Base-by-base conservation (phyloP, 2,329 filamentous ascomycete genomes). In the Sporothrix sp. region DNA sequence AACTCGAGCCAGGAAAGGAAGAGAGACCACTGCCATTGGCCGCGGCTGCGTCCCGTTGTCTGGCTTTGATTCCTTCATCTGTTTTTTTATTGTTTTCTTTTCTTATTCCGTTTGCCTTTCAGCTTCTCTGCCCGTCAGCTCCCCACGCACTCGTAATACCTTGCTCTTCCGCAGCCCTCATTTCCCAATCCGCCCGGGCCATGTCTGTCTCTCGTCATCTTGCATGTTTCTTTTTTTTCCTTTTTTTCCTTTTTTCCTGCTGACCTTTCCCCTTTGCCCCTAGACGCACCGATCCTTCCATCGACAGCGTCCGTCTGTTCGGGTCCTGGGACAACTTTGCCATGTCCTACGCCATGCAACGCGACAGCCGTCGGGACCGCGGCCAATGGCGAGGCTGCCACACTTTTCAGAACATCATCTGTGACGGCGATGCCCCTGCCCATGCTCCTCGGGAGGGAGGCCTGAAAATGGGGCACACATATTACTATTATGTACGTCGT, bases 291-390 rank as follows among this genome's bases (percentile, higher is more conserved):
- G 65, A 75, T 58, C 74, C 76, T 56, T 74, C 77, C 47, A 75
- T 81, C 56, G 74, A 75, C 56, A 84, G 83, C 39, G 86, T 96
- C 58, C 81, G 86, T 62, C 76, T 96, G 40, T 75, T 93, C 59
- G 91, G 91, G 56, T 95, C 89, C 56, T 97, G 91, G 91, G 90
- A 96, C 71, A 95, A 95, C 71, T 96, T 96, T 68, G 73, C 76
- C 54, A 81, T 77, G 62, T 72, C 80, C 45, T 91, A 95, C 71
- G 72, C 72, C 40, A 89, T 97, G 82, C 81, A 91, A 64, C 79
- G 82, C 59, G 91, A 97, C 68, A 71, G 70, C 56, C 81, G 85
- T 63, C 81, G 85, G 59, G 85, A 87, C 58, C 74, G 74, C 52
- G 81, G 82, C 56, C 81, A 87, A 65, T 96, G 89, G 89, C 82